These are phyloP conservation scores for Neurospora sp. DNA, from an alignment of 495 filamentous ascomycete genomes.

Conservation along the genomic window DNA sequence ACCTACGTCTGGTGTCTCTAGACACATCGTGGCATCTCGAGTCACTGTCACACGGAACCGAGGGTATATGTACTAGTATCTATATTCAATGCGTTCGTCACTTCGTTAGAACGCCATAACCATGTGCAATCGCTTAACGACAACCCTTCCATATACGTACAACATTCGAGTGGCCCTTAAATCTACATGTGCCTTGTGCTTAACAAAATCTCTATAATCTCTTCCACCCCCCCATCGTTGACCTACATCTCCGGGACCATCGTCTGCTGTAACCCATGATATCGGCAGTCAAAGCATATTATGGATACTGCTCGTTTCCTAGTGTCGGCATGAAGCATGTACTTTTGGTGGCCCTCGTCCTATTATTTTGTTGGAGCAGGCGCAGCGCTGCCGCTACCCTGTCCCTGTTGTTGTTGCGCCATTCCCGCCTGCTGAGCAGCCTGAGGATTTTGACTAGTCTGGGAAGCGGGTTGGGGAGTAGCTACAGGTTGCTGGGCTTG, in stretches of 20 bases:
- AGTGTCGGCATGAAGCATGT: neutral
- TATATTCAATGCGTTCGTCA: neutral
- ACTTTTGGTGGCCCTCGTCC: neutral
- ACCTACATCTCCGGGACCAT: neutral
- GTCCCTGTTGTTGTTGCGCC: slow-evolving; percentile 25
- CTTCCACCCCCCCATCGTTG: neutral
- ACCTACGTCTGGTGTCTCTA: neutral
- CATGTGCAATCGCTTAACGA: neutral
- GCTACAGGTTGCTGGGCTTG: slow-evolving; percentile 12
- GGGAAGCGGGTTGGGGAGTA: neutral
- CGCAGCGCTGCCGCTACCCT: slow-evolving; percentile 34
- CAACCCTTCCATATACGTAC: neutral
- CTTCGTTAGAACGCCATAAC: neutral
- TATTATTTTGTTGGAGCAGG: slow-evolving; percentile 18
- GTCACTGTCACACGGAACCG: neutral
- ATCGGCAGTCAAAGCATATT: neutral
- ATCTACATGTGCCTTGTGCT: neutral
- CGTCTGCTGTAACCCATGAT: neutral
- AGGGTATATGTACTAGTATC: neutral
- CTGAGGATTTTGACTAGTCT: neutral
- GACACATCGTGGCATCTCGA: neutral
- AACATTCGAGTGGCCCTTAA: neutral
- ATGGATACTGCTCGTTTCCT: neutral
- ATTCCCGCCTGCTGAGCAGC: slow-evolving; percentile 2
- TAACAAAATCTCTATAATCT: neutral